These are phyloP conservation scores for Lentinula raphanica DNA, from an alignment of 768 basidiomycete genomes.

Conservation along the genomic window DNA sequence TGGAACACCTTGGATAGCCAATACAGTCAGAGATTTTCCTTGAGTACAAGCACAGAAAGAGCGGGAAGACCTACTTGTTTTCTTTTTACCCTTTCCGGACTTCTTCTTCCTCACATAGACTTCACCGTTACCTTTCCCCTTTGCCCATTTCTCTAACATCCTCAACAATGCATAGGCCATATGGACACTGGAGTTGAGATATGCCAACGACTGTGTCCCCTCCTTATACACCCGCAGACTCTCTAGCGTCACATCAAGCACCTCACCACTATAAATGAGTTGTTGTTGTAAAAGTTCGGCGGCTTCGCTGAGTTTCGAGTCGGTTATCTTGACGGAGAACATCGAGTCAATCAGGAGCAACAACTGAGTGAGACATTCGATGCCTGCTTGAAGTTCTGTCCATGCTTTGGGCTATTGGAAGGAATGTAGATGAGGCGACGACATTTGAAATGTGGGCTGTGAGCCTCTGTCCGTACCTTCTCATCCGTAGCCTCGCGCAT, in stretches of 20 bases:
- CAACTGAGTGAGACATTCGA: slow-evolving; percentile 91
- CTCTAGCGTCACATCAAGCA: slow-evolving; percentile 82
- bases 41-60: slow-evolving; percentile 24
- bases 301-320: slow-evolving; percentile 58
- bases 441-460: slow-evolving; percentile 1
- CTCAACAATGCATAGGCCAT: slow-evolving; percentile 80
- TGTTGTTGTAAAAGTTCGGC: slow-evolving; percentile 83
- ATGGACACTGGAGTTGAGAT: slow-evolving; percentile 82
- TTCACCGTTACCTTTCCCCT: slow-evolving; percentile 47
- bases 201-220: slow-evolving; percentile 72
- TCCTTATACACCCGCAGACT: slow-evolving; percentile 75
- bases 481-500: slow-evolving; percentile 90
- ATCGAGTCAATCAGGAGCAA: slow-evolving; percentile 85
- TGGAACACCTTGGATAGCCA: slow-evolving; percentile 37
- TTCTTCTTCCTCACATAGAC: slow-evolving; percentile 72
- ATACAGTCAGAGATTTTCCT: slow-evolving; percentile 7
- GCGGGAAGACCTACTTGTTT: slow-evolving; percentile 19
- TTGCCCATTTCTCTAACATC: slow-evolving; percentile 87
- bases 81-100: slow-evolving; percentile 42
- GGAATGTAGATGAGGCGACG: neutral
- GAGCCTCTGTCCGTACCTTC: slow-evolving; percentile 52
- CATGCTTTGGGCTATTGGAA: slow-evolving; percentile 76
- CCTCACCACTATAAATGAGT: slow-evolving; percentile 92
- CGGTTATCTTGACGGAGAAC: slow-evolving; percentile 45
- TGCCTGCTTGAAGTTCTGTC: slow-evolving; percentile 90